Evolutionary conservation across 1,139 yeast species (phyloP).

Genomic region (Nakaseomyces delphensis): DNA sequence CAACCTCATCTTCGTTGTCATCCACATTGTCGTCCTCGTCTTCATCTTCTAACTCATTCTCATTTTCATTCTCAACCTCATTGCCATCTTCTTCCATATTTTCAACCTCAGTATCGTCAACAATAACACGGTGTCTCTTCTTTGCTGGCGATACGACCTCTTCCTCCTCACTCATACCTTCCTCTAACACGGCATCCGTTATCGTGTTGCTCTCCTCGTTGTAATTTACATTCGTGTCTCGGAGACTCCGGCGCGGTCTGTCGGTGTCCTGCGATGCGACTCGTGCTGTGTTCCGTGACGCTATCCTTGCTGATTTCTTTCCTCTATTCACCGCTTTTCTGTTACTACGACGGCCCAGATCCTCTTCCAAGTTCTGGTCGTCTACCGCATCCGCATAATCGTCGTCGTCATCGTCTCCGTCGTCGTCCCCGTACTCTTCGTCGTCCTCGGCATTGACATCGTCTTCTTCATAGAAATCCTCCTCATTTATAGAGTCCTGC

Average conservation of each 20-base stretch:
- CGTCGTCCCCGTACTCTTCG: too few species aligned
- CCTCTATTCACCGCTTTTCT: not conserved
- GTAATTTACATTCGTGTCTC: constrained; percentile 2
- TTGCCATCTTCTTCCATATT: constrained; percentile 7
- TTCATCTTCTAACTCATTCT: constrained; percentile 10
- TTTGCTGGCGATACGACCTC: not conserved
- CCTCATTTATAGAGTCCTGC: constrained; percentile 7
- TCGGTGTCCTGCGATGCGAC: not conserved
- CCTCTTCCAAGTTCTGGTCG: not conserved
- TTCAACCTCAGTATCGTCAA: constrained; percentile 11
- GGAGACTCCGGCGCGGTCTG: not conserved
- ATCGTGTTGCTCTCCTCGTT: constrained; percentile 5
- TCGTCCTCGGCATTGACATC: too few species aligned
- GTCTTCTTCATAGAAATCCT: constrained; percentile 18
- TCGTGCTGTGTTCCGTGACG: too few species aligned
- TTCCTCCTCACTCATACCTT: constrained; percentile 7
- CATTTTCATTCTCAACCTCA: constrained; percentile 13
- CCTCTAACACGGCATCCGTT: constrained; percentile 10
- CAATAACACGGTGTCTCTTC: not conserved
- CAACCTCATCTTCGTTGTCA: not conserved
- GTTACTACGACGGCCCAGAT: too few species aligned
- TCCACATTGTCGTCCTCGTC: not conserved
- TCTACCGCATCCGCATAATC: constrained; percentile 6
- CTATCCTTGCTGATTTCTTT: not conserved
- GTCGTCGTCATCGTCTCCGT: constrained; percentile 13